Evolutionary conservation across 371 early-diverging fungal species (phyloP).

Genomic region (Rhizopus arrhizus): DNA sequence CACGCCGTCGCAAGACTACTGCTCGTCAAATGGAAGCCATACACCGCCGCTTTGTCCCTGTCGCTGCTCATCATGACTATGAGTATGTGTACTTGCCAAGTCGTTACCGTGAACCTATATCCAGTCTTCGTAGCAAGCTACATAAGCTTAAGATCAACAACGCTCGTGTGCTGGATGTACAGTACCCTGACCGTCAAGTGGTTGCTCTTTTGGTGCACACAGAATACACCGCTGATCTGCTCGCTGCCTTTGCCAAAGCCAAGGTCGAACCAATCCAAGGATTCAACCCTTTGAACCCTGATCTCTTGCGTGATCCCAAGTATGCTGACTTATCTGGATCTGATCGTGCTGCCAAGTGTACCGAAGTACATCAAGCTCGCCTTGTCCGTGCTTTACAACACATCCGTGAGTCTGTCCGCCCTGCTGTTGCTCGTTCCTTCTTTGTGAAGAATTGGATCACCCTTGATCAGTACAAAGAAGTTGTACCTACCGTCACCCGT

Average conservation of each 20-base stretch:
- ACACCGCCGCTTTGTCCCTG: not conserved
- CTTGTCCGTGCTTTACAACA: not conserved
- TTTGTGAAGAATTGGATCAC: not conserved
- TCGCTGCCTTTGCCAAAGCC: not conserved
- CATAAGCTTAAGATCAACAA: not conserved
- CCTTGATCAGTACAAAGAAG: not conserved
- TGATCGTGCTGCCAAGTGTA: not conserved
- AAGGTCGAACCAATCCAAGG: not conserved
- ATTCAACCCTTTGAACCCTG: not conserved
- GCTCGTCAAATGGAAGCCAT: not conserved
- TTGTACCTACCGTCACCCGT: too few relatives aligned
- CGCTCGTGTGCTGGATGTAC: slow-evolving; percentile 2
- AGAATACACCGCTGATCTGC: not conserved
- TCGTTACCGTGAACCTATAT: slow-evolving; percentile 2
- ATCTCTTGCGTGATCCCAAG: not conserved
- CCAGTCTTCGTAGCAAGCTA: not conserved
- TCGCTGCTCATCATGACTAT: not conserved
- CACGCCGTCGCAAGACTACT: not conserved
- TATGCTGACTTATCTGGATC: not conserved
- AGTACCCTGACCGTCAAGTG: slow-evolving; percentile 5
- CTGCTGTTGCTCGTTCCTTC: not conserved
- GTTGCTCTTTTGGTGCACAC: slow-evolving; percentile 4
- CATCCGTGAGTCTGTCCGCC: not conserved
- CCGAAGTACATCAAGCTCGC: not conserved
- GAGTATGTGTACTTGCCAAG: not conserved